A percentile compares a stretch with the other conserved stretches of the same genome.
Evolutionary conservation across 2,329 filamentous ascomycete genomes (phyloP).

Genomic region (Botrytis fabae): DNA sequence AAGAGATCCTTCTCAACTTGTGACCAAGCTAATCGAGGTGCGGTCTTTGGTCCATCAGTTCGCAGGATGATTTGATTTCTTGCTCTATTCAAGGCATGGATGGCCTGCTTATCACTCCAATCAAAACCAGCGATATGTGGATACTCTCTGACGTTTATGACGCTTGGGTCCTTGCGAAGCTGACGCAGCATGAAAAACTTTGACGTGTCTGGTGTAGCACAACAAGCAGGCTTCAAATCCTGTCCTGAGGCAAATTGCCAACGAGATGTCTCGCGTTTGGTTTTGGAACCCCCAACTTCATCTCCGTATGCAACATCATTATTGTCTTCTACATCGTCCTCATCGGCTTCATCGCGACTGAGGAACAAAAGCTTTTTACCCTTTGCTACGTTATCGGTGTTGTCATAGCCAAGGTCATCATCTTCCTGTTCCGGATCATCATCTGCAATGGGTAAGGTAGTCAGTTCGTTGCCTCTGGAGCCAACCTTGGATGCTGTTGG

Average conservation of each 20-base stretch:
- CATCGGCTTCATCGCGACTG: not conserved
- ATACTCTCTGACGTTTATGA: conserved; percentile 22
- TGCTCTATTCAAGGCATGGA: conserved; percentile 23
- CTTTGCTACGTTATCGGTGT: not conserved
- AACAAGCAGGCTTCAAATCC: not conserved
- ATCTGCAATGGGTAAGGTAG: not conserved
- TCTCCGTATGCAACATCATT: not conserved
- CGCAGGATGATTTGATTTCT: conserved; percentile 19
- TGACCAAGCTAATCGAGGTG: conserved; percentile 10
- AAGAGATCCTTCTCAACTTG: conserved; percentile 22
- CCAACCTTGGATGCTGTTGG: not conserved
- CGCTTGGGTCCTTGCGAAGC: not conserved
- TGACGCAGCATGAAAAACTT: conserved; percentile 27
- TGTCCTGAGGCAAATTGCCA: conserved; percentile 27
- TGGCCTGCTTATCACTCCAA: conserved; percentile 16
- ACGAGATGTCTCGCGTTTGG: not conserved
- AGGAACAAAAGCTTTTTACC: not conserved
- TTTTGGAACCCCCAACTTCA: not conserved
- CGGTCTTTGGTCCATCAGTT: not conserved
- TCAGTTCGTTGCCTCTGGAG: not conserved
- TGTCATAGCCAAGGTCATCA: not conserved
- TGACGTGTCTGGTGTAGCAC: conserved; percentile 20
- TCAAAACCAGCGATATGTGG: conserved; percentile 20
- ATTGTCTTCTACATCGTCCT: not conserved
- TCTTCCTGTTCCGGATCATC: not conserved